Evolutionary conservation across 176 grass and related monocot species (phyloP), one percentile per base, ranked within the genome.

Genomic region (Cenchrus purpureus): DNA sequence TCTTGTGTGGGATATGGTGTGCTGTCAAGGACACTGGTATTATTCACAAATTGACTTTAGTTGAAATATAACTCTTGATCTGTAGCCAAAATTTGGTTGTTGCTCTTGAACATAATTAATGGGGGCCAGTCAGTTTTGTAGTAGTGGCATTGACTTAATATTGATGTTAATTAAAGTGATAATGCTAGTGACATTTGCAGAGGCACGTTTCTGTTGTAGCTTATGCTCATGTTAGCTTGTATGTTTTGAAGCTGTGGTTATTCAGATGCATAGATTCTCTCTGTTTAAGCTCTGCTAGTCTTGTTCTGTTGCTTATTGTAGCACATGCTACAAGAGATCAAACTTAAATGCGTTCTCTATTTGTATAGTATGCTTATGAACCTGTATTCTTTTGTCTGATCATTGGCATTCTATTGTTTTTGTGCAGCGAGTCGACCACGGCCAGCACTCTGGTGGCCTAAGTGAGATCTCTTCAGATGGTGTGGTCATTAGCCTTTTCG

Each of bases 371-470:
- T 8, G 57, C 57, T 6, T 28, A 22, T n/a, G 1, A 1, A 5
- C 49, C n/a, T n/a, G 2, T 0, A 1, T 74, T 14, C 43, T 1
- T 79, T 46, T 0, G 0, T 51, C 37, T 85, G 8, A 85, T 69
- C 3, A 44, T 58, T 4, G 68, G 49, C 15, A 2, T 40, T 69
- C 60, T 0, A 3, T 69, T 81, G 58, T 3, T 68, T 83, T 59
- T 83, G 1, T 87, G 84, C 89, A 93, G 94, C 10, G 94, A 97
- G 43, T 91, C 91, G 0, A 90, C 81, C 73, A 97, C 94, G 19
- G 94, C 94, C 46, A 97, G 91, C 84, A 93, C 94, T 77, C 89
- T 97, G 62, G 94, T 97, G 82, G 91, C 94, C 62, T 93, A 93
- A 81, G 63, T 65, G n/a, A n/a, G 85, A 40, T 28, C 63, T 77